Conservation (phyloP, 139 green algal genomes). For the Zygnema cylindricum region DNA sequence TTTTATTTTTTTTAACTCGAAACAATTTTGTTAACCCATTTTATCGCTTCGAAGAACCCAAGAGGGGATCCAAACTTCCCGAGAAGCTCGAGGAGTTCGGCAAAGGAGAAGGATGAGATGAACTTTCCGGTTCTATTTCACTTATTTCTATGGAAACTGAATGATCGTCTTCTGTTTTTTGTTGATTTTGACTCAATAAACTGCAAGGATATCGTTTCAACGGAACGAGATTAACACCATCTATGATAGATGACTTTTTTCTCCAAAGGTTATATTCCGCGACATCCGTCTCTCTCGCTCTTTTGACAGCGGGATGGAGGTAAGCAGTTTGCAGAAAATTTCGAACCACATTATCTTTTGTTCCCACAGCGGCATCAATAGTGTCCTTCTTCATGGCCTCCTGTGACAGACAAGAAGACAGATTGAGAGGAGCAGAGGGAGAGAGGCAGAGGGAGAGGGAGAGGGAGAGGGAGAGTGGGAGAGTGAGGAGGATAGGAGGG, state of each 20-base stretch:
- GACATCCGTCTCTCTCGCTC: not conserved
- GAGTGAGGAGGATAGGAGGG: not conserved
- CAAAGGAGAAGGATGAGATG: no score
- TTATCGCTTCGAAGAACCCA: no score
- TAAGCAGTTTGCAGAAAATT: conserved; percentile 42
- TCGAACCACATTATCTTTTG: not conserved
- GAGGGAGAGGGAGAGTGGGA: not conserved
- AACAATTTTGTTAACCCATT: no score
- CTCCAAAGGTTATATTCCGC: not conserved
- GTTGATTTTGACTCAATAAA: not conserved
- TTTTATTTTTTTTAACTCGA: no score
- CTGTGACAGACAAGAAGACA: conserved; percentile 3
- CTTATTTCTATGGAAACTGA: no score
- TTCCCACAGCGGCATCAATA: not conserved
- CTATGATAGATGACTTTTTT: not conserved
- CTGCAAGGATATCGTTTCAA: conserved; percentile 18
- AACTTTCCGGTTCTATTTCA: no score
- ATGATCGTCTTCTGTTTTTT: no score
- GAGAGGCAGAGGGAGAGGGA: not conserved
- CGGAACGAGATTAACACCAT: not conserved
- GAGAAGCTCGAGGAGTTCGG: no score
- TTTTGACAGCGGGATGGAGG: conserved; percentile 40
- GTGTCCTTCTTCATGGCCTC: conserved; percentile 56
- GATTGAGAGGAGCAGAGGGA: not conserved
- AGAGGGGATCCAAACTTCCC: no score